phyloP scores from a whole-genome alignment of 2,329 filamentous ascomycete species.

The Penicillium digitatum region DNA sequence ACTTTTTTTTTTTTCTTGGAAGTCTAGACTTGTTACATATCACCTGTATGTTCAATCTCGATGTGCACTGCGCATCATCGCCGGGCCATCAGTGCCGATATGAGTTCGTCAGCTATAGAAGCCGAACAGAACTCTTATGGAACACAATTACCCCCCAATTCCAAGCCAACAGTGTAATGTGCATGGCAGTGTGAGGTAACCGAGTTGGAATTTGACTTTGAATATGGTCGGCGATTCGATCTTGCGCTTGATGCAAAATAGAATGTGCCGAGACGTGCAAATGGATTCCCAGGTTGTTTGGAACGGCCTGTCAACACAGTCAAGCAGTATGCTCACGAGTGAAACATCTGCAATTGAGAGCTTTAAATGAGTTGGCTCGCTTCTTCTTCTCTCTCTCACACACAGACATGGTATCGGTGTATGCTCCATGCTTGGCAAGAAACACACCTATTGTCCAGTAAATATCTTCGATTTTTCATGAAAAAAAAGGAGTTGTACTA shows the following conservation, averaged over 20 bases:
- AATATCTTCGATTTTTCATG: too few species aligned
- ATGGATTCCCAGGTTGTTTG: neutral
- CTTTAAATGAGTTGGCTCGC: neutral
- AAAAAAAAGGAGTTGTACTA: constrained; percentile 11
- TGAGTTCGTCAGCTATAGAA: neutral
- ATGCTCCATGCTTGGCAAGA: neutral
- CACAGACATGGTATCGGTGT: too few species aligned
- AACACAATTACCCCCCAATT: neutral
- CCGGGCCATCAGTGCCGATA: neutral
- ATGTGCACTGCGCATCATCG: neutral
- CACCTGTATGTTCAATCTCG: neutral
- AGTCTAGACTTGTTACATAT: neutral
- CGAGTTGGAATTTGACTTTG: neutral
- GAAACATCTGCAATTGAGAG: neutral
- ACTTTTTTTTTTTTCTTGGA: too few species aligned
- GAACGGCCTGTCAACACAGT: too few species aligned
- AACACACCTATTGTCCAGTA: too few species aligned
- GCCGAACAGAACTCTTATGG: neutral
- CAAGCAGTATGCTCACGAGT: neutral
- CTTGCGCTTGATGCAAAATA: neutral
- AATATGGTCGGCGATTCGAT: neutral
- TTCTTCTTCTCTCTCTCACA: neutral
- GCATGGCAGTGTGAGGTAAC: neutral
- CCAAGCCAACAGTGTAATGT: neutral
- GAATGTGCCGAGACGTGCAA: neutral